These are phyloP conservation scores for Fragaria ananassa DNA, from an alignment of 306 rosid species.

Conservation along the genomic window DNA sequence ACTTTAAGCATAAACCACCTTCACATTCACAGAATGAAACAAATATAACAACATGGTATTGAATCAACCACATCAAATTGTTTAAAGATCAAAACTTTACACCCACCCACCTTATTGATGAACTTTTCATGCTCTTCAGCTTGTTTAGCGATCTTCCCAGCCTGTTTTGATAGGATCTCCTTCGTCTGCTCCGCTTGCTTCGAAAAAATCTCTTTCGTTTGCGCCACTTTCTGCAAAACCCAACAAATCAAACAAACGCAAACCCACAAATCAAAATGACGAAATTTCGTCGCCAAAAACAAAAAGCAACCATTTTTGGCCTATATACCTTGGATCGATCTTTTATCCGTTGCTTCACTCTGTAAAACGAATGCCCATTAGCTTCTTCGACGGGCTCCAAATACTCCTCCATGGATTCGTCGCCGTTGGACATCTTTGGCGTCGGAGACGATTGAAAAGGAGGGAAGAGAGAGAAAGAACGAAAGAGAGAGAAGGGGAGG, in stretches of 20 bases:
- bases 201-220: conserved; percentile 62
- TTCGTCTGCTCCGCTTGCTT: conserved; percentile 77
- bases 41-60: too few relatives aligned
- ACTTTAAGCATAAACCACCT: not conserved
- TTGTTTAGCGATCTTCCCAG: conserved; percentile 74
- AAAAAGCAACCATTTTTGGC: not conserved
- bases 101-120: conserved; percentile 60
- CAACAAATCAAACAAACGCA: conserved; percentile 22
- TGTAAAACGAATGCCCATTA: conserved; percentile 48
- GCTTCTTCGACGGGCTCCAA: conserved; percentile 25
- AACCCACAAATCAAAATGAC: conserved; percentile 3
- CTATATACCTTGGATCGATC: conserved; percentile 65
- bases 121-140: conserved; percentile 87
- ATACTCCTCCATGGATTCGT: conserved; percentile 38
- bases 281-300: not conserved
- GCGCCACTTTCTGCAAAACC: conserved; percentile 50
- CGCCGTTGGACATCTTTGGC: conserved; percentile 46
- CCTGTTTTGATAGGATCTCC: conserved; percentile 69
- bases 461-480: conserved; percentile 1
- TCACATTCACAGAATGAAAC: not conserved
- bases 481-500: not conserved
- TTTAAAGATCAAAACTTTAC: conserved; percentile 3
- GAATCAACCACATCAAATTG: conserved; percentile 8
- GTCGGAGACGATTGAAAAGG: not conserved
- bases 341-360: conserved; percentile 44